Conservation (phyloP, 2,329 filamentous ascomycete genomes). For the Botrytis fragariae region DNA sequence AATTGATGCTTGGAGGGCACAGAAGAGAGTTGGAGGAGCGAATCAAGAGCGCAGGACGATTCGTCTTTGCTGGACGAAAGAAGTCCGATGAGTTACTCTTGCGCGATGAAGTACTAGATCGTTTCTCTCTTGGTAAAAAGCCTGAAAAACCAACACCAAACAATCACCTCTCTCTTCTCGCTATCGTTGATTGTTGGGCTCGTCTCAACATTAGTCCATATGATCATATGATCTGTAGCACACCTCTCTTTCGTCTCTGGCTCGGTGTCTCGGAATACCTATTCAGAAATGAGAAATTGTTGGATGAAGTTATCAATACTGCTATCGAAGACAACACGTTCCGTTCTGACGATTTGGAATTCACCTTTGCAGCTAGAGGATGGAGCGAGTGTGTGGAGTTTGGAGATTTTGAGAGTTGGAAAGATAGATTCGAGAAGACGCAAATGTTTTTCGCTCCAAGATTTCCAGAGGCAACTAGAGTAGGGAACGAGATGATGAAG, state of each 20-base stretch:
- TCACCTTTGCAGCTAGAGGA: conserved; percentile 91
- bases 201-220: conserved; percentile 91
- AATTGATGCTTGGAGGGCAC: conserved; percentile 90
- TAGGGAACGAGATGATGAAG: conserved; percentile 97
- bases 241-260: conserved; percentile 93
- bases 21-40: conserved; percentile 69
- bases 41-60: conserved; percentile 75
- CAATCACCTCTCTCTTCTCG: conserved; percentile 88
- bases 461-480: conserved; percentile 79
- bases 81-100: conserved; percentile 64
- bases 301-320: conserved; percentile 81
- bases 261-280: conserved; percentile 96
- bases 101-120: conserved; percentile 77
- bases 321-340: conserved; percentile 89
- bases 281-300: conserved; percentile 76
- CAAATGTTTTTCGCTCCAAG: conserved; percentile 88
- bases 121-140: conserved; percentile 76
- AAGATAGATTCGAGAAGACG: conserved; percentile 85
- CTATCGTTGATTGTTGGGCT: conserved; percentile 99
- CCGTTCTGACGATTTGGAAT: conserved; percentile 93
- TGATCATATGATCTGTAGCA: conserved; percentile 99
- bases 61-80: conserved; percentile 58
- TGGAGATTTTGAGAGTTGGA: conserved; percentile 90
- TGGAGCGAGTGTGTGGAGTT: conserved; percentile 94
- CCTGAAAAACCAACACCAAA: conserved; percentile 65